Conservation (phyloP, 768 basidiomycete genomes). For the Suillus variegatus region DNA sequence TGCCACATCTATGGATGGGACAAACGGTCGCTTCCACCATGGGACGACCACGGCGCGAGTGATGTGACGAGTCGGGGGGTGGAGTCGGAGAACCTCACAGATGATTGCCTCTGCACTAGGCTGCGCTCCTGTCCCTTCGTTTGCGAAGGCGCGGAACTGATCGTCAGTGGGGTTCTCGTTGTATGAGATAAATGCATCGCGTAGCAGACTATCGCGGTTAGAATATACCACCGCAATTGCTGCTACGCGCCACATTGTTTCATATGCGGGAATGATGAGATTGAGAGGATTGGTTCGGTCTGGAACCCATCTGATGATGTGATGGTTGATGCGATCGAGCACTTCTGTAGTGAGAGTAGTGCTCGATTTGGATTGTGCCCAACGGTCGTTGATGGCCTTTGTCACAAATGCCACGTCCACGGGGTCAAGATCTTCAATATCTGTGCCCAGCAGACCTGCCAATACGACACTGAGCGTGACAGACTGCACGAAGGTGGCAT, state of each 20-base stretch:
- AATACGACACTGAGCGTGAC: slow-evolving; percentile 41
- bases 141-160: slow-evolving; percentile 29
- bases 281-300: slow-evolving; percentile 39
- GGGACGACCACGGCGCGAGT: slow-evolving; percentile 26
- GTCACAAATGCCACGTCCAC: slow-evolving; percentile 38
- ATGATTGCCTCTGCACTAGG: slow-evolving; percentile 41
- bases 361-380: slow-evolving; percentile 41
- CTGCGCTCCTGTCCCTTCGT: slow-evolving; percentile 1
- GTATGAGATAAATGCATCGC: slow-evolving; percentile 30
- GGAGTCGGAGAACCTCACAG: slow-evolving; percentile 46
- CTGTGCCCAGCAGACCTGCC: slow-evolving; percentile 36
- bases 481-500: slow-evolving; percentile 39
- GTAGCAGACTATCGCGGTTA: slow-evolving; percentile 17
- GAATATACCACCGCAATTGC: slow-evolving; percentile 40
- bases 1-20: slow-evolving; percentile 20
- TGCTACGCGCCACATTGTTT: slow-evolving; percentile 59
- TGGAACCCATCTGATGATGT: slow-evolving; percentile 43
- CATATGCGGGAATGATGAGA: slow-evolving; percentile 55
- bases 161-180: slow-evolving; percentile 27
- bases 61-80: slow-evolving; percentile 54
- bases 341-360: slow-evolving; percentile 25
- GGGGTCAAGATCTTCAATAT: slow-evolving; percentile 30
- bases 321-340: slow-evolving; percentile 30
- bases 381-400: slow-evolving; percentile 37
- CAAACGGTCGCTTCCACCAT: slow-evolving; percentile 7